Conservation (phyloP, 2,329 filamentous ascomycete species). For the Akanthomyces lecanii region DNA sequence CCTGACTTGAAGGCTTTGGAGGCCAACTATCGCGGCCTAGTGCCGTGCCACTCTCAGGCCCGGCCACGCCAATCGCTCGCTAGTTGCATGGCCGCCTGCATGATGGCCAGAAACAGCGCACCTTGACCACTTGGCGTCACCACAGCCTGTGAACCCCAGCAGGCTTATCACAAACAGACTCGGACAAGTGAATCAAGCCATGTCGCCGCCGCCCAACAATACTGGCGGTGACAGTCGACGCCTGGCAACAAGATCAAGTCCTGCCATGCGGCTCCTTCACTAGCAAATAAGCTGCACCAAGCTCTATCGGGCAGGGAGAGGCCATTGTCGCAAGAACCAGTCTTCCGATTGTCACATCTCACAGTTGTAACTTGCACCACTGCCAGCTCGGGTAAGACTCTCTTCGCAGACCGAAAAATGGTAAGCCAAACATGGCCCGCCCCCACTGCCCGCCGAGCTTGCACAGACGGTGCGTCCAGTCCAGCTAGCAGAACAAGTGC, state of each 20-base stretch:
- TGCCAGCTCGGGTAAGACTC: not conserved
- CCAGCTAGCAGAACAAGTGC: not conserved
- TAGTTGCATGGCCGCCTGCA: not conserved
- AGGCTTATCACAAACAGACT: not conserved
- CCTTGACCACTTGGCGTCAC: not conserved
- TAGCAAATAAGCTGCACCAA: not conserved
- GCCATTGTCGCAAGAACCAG: not conserved
- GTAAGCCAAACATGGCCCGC: not conserved
- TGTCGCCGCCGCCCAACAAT: not conserved
- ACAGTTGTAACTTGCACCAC: not conserved
- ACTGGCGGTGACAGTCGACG: not conserved
- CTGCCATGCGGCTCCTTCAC: not conserved
- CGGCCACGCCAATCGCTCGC: not conserved
- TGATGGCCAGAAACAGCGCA: constrained; percentile 3
- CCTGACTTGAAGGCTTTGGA: not conserved
- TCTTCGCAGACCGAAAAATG: not conserved
- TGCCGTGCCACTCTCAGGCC: not conserved
- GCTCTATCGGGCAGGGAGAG: not conserved
- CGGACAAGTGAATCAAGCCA: not conserved
- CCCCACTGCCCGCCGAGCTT: not conserved
- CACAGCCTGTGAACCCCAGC: not conserved
- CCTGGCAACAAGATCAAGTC: not conserved
- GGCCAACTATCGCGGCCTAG: constrained; percentile 11
- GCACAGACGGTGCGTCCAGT: not conserved
- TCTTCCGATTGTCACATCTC: constrained; percentile 4